Conservation (phyloP, 306 rosid genomes). For the Corylus americana region DNA sequence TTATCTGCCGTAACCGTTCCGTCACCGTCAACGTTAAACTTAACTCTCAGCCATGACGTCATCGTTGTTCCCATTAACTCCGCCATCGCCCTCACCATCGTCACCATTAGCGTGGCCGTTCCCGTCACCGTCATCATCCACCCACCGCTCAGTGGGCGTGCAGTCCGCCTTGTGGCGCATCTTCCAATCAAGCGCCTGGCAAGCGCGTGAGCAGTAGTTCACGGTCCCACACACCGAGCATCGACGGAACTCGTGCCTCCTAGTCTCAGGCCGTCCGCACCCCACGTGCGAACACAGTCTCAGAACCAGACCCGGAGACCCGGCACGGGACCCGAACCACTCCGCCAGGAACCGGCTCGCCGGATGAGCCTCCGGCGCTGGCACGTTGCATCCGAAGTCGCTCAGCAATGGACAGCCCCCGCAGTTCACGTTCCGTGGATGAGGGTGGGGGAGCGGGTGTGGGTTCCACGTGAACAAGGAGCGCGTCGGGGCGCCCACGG, state of each 20-base stretch:
- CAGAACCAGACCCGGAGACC: conserved; percentile 44
- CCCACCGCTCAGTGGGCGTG: conserved; percentile 67
- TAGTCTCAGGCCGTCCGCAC: conserved; percentile 88
- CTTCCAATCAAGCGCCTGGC: conserved; percentile 98
- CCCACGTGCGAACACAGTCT: conserved; percentile 83
- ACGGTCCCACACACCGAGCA: conserved; percentile 87
- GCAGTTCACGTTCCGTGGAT: conserved; percentile 32
- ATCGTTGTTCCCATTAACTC: conserved; percentile 14
- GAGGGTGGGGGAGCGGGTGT: conserved; percentile 32
- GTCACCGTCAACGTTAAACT: conserved; percentile 7
- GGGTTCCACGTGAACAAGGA: conserved; percentile 52
- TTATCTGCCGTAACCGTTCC: conserved; percentile 22
- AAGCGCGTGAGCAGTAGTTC: conserved; percentile 93
- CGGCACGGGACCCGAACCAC: conserved; percentile 55
- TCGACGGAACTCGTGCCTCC: conserved; percentile 83
- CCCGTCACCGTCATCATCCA: conserved; percentile 55
- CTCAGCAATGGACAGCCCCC: conserved; percentile 73
- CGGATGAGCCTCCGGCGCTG: conserved; percentile 76
- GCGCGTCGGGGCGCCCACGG: conserved; percentile 24
- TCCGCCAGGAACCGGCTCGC: conserved; percentile 66
- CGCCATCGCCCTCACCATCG: conserved; percentile 32
- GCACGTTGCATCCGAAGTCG: conserved; percentile 88
- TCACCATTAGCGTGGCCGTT: conserved; percentile 40
- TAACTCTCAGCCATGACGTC: conserved; percentile 48
- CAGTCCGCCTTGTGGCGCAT: conserved; percentile 83